Evolutionary conservation across 2,329 filamentous ascomycete genomes (phyloP).

Genomic region (Stachybotrys chlorohalonatus): DNA sequence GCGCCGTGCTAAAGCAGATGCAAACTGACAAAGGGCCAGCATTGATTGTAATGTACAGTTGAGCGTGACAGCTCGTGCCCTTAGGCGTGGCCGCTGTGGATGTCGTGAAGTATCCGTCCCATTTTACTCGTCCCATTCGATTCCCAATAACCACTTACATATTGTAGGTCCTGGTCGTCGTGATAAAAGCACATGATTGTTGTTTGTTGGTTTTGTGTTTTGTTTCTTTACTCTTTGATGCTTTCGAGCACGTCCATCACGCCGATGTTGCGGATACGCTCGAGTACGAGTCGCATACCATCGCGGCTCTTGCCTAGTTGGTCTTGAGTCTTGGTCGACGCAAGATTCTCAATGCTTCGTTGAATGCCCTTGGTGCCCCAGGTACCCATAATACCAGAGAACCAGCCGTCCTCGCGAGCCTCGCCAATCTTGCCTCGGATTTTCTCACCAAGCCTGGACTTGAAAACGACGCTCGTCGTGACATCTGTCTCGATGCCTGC

Average conservation of each 20-base stretch:
- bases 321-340: conserved; percentile 66
- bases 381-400: conserved; percentile 41
- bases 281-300: conserved; percentile 74
- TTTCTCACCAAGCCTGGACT: conserved; percentile 62
- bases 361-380: conserved; percentile 68
- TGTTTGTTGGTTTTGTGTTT: not conserved
- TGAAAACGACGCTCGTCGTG: conserved; percentile 64
- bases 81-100: not conserved
- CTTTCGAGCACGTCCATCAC: conserved; percentile 49
- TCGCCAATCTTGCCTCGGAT: conserved; percentile 46
- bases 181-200: not conserved
- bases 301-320: conserved; percentile 74
- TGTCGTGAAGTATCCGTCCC: not conserved
- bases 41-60: conserved; percentile 19
- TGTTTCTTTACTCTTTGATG: not conserved
- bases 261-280: conserved; percentile 53
- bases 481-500: conserved; percentile 50
- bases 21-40: conserved; percentile 7
- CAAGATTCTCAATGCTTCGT: conserved; percentile 70
- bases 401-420: conserved; percentile 37
- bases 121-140: no score
- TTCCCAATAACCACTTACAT: not conserved
- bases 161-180: not conserved
- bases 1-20: conserved; percentile 25
- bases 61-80: conserved; percentile 6